Percentiles rank a stretch among this genome's conserved stretches.
Conservation (phyloP, 345 rosid genomes). For the Diplotaxis tenuifolia region DNA sequence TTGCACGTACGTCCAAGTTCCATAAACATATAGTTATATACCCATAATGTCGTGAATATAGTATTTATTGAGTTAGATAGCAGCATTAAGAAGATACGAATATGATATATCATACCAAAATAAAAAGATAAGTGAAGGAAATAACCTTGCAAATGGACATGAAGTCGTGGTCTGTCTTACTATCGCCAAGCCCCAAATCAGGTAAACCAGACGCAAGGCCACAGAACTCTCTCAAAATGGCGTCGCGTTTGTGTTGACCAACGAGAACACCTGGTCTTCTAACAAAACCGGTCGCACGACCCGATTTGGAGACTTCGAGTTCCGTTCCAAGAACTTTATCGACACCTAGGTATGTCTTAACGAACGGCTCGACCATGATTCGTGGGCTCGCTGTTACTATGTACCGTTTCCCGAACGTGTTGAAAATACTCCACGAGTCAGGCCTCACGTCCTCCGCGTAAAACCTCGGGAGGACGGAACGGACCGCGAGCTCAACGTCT, state of each 20-base stretch:
- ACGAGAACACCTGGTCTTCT: constrained; percentile 70
- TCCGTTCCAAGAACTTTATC: constrained; percentile 86
- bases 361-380: constrained; percentile 86
- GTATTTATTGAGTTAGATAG: constrained; percentile 17
- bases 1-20: constrained; percentile 10
- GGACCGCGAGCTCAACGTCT: constrained; percentile 71
- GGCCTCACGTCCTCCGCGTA: constrained; percentile 89
- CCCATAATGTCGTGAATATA: constrained; percentile 12
- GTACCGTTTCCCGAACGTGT: constrained; percentile 67
- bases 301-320: constrained; percentile 61
- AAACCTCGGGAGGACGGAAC: constrained; percentile 79
- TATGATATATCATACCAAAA: neutral
- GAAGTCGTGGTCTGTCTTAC: constrained; percentile 71
- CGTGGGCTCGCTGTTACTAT: constrained; percentile 77
- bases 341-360: constrained; percentile 59
- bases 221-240: constrained; percentile 58
- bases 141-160: constrained; percentile 89
- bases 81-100: neutral
- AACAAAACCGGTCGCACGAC: constrained; percentile 76
- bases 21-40: constrained; percentile 7
- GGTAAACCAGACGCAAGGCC: constrained; percentile 45
- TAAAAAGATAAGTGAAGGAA: neutral
- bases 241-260: constrained; percentile 64
- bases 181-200: constrained; percentile 79
- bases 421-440: constrained; percentile 75